Base-by-base conservation (phyloP, 2,329 filamentous ascomycete genomes). In the Huntiella decipiens region DNA sequence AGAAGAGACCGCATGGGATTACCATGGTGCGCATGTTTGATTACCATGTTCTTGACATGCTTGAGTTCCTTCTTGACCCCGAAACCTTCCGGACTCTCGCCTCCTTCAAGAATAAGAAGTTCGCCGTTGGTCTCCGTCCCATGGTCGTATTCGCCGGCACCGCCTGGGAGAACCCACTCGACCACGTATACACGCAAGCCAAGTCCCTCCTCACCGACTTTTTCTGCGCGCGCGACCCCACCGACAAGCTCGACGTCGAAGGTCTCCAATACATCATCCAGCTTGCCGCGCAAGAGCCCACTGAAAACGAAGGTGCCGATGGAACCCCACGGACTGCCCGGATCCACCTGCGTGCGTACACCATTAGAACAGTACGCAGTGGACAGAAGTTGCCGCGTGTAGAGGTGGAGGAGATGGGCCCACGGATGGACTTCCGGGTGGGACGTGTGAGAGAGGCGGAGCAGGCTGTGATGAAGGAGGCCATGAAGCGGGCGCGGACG, bases 351-450 rank as follows among this genome's bases (percentile, higher is more conserved):
- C 77, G 91, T 50, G 79, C 82, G 58, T 96, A 95, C 63, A 73
- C 86, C 54, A 79, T 96, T 54, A 70, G 72, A 56, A 96, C 91
- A 42, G 83, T 83, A 71, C 81, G 80, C 58, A 85, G 79, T 53
- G 86, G 86, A 5, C 82, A 91, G 62, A 83, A 79, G 57, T 67
- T 96, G 38, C 91, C 91, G 5, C 76, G 86, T 46, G 82, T 98
- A 13, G 88, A 96, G 61, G 72, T 96, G 48, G 86, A 94, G 61
- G 87, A 95, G 66, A 92, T 95, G 66, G 88, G 91, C 0, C 91
- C 91, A 4, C 74, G 88, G 52, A 85, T 96, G 65, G 86, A 95
- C 65, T 87, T 95, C 62, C 76, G 81, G 52, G 69, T 95, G 45
- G 87, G 91, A 17, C 77, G 91, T 54, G 66, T 79, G 53, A 76